Evolutionary conservation across 208 protist species (phyloP).

Genomic region (Acanthamoeba castellanii): DNA sequence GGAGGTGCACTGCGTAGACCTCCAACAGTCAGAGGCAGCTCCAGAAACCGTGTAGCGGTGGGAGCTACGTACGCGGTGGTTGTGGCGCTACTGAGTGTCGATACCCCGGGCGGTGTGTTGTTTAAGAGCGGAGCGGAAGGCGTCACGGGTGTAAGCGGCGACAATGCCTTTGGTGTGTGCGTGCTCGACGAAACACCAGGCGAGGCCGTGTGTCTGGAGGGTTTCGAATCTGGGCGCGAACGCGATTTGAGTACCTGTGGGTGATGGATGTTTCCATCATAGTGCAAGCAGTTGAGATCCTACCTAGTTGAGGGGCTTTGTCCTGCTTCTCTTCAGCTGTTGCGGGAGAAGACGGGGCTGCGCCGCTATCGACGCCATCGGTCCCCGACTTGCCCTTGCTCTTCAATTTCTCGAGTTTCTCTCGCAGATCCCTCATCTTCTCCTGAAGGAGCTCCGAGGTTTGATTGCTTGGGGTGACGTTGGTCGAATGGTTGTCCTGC

Average conservation of each 20-base stretch:
- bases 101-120: background rate
- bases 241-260: too few relatives aligned
- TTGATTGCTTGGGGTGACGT: constrained; percentile 39
- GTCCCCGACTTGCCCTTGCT: constrained; percentile 11
- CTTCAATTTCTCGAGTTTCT: constrained; percentile 61
- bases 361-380: background rate
- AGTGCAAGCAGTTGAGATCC: background rate
- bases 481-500: background rate
- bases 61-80: background rate
- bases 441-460: constrained; percentile 23
- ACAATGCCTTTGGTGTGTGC: background rate
- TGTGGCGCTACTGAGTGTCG: background rate
- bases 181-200: background rate
- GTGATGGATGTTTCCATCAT: background rate
- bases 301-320: background rate
- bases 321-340: background rate
- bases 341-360: background rate
- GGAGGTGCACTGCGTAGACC: background rate
- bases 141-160: background rate
- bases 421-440: constrained; percentile 55
- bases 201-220: background rate
- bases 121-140: background rate
- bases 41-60: background rate
- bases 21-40: background rate
- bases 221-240: background rate